Evolutionary conservation across 345 rosid species (phyloP).

Genomic region (Populus tremula): DNA sequence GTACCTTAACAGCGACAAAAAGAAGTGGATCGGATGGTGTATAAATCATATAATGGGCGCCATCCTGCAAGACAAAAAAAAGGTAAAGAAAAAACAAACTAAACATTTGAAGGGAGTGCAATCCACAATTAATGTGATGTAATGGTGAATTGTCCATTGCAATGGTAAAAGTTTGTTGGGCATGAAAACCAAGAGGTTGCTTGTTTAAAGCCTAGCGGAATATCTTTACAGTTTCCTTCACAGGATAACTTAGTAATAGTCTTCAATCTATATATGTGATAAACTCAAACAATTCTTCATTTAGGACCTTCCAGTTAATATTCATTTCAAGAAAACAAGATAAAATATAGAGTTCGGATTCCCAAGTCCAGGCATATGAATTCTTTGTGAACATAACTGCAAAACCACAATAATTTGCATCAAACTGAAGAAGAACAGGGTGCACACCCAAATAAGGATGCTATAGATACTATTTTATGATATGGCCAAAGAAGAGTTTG

Average conservation of each 20-base stretch:
- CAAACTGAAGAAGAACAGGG: neutral
- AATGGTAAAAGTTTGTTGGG: no score
- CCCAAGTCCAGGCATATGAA: no score
- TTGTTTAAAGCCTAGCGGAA: no score
- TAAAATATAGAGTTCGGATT: neutral
- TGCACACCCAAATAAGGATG: neutral
- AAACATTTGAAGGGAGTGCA: neutral
- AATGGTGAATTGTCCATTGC: neutral
- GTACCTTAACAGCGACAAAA: slow-evolving; percentile 83
- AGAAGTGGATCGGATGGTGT: slow-evolving; percentile 82
- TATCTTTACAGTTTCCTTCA: no score
- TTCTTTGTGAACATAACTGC: neutral
- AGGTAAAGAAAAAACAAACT: neutral
- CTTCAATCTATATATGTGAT: no score
- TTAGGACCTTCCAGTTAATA: neutral
- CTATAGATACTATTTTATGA: no score
- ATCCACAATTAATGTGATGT: neutral
- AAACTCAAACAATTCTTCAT: neutral
- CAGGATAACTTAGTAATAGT: no score
- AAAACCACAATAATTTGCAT: neutral
- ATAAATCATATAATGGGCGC: slow-evolving; percentile 88
- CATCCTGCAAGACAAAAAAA: slow-evolving; percentile 56
- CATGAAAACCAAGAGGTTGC: no score
- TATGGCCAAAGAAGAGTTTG: neutral
- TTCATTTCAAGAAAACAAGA: neutral